Evolutionary conservation across 2,329 filamentous ascomycete genomes (phyloP), one percentile per base, ranked within the genome.

Genomic region (Furcasterigmium sp.): DNA sequence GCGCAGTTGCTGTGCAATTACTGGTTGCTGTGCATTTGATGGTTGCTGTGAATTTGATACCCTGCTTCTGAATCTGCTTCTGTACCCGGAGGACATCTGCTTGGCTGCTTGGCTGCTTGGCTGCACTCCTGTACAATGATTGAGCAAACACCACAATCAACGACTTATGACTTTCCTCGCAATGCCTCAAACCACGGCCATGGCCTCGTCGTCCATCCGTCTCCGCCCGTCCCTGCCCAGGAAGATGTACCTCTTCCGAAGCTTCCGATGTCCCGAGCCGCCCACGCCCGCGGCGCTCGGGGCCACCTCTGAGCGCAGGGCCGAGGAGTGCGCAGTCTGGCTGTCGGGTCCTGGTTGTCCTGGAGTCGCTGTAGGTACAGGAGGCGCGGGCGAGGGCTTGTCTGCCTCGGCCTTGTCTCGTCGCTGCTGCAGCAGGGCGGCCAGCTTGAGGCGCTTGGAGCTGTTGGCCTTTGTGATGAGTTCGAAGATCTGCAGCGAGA

Each of bases 401-500:
- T 8, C 17, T 11, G 20, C 6, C 3, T 18, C 18, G 11, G 14
- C 21, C n/a, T 19, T n/a, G 29, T 23, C 6, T 7, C 36, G 5
- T 8, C n/a, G 14, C 30, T 36, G 35, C 15, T 19, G 29, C 14
- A 32, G 39, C 3, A 41, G 30, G 14, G 19, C 20, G 14, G 35
- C 19, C 18, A 41, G 19, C 29, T 25, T 41, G 19, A 11, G n/a
- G n/a, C 39, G 39, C 10, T 35, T 26, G 5, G 39, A n/a, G 39
- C n/a, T 18, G 14, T 38, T 37, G 1, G 44, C 44, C 4, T 38
- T 39, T 1, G 46, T 39, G 32, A 49, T 25, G 34, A 50, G 42
- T 15, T 50, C 46, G 19, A 49, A 49, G 3, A 50, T 43, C 13
- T 46, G 32, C 1, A 50, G 37, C 2, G 48, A 49, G 4, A 50